Evolutionary conservation across 305 asterid species (phyloP).

Genomic region (Solanum chacoense): DNA sequence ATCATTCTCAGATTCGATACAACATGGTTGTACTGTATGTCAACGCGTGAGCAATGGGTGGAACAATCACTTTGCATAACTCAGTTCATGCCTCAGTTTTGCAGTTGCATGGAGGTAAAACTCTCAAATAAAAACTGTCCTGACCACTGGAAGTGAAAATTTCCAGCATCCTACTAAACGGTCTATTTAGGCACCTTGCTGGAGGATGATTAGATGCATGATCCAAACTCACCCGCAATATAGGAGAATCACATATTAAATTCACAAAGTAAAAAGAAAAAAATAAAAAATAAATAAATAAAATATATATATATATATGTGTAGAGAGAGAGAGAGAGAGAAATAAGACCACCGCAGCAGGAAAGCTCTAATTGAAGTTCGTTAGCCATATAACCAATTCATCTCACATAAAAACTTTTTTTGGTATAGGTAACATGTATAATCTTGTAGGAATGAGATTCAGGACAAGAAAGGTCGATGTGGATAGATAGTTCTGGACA

Average conservation of each 20-base stretch:
- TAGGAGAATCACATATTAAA: not conserved
- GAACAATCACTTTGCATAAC: not conserved
- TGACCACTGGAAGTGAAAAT: not conserved
- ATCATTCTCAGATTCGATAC: not conserved
- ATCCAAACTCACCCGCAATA: not conserved
- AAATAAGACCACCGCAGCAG: not conserved
- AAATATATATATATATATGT: not conserved
- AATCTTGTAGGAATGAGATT: not conserved
- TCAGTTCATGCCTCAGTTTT: not conserved
- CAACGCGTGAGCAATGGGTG: not conserved
- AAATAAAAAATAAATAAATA: not conserved
- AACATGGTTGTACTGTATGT: not conserved
- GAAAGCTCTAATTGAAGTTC: not conserved
- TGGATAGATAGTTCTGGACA: not conserved
- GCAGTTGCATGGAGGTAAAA: not conserved
- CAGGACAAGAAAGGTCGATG: not conserved
- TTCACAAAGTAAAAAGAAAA: not conserved
- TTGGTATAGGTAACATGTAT: not conserved
- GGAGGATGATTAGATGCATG: not conserved
- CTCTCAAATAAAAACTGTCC: not conserved
- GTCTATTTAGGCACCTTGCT: not conserved
- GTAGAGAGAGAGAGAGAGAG: rapidly evolving
- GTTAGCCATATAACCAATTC: not conserved
- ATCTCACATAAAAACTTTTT: not conserved
- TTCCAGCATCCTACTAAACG: not conserved